phyloP scores from a whole-genome alignment of 257 asterid genomes.

The Coffea canephora region DNA sequence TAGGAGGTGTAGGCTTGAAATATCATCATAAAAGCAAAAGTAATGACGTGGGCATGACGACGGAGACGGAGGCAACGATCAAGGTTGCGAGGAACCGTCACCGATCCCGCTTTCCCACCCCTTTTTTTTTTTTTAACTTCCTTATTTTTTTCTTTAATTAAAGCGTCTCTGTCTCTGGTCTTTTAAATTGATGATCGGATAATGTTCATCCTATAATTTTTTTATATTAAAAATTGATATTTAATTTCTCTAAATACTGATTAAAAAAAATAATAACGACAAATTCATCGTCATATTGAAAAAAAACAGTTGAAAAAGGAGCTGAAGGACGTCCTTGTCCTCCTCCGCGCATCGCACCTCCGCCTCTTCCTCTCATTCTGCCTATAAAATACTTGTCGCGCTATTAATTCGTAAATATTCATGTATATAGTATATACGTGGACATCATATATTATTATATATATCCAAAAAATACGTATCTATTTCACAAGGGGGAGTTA shows the following conservation, averaged over 20 bases:
- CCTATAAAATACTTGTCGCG: background rate
- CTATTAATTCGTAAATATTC: background rate
- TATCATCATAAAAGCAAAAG: background rate
- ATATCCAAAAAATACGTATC: background rate
- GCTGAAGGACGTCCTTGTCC: slow-evolving; percentile 9
- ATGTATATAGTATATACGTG: background rate
- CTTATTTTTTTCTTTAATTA: too few relatives aligned
- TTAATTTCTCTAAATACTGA: too few relatives aligned
- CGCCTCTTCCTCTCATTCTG: slow-evolving; percentile 2
- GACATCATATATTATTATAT: background rate
- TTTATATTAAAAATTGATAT: too few relatives aligned
- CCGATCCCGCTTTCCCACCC: background rate
- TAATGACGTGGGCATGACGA: slow-evolving; percentile 7
- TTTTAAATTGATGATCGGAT: background rate
- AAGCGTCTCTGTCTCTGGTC: too few relatives aligned
- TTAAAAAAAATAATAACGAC: background rate
- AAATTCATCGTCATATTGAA: background rate
- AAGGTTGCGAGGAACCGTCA: slow-evolving; percentile 10
- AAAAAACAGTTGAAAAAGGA: background rate
- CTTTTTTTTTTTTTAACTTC: background rate
- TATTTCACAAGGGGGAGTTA: background rate
- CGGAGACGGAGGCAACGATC: slow-evolving; percentile 8
- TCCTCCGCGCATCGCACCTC: slow-evolving; percentile 3
- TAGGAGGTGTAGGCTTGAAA: too few relatives aligned
- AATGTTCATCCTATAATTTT: background rate